Conservation (phyloP, 1,139 yeast species). For the Yueomyces sp. region DNA sequence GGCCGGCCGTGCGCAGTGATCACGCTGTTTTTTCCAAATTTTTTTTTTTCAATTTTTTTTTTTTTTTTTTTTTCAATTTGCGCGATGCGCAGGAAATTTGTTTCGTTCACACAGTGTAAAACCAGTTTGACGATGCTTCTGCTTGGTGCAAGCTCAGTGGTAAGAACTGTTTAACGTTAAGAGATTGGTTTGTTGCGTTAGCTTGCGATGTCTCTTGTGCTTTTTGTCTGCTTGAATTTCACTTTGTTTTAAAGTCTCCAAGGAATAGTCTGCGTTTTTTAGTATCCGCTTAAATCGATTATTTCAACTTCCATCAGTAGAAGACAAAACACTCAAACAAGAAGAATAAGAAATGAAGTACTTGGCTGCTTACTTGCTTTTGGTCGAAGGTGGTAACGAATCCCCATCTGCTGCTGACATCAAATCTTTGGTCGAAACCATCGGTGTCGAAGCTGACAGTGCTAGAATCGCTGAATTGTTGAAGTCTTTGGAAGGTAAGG, state of each 20-base stretch:
- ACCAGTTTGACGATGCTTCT: not conserved
- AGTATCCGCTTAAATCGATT: conserved; percentile 25
- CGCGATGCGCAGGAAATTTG: not conserved
- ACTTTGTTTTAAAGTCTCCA: conserved; percentile 13
- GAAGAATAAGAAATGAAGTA: conserved; percentile 57
- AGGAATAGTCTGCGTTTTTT: conserved; percentile 26
- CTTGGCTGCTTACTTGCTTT: conserved; percentile 85
- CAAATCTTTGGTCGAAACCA: conserved; percentile 79
- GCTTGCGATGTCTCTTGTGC: not conserved
- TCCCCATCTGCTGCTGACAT: conserved; percentile 90
- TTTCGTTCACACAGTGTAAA: not conserved
- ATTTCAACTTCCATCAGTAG: conserved; percentile 16
- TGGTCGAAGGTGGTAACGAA: conserved; percentile 75
- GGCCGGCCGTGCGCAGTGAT: not conserved
- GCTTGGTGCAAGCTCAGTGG: not conserved
- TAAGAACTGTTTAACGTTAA: not conserved
- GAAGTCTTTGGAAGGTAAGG: conserved; percentile 90
- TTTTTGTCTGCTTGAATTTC: not conserved
- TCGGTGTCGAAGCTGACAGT: conserved; percentile 92
- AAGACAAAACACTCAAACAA: conserved; percentile 6
- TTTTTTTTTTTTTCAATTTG: too few relatives aligned
- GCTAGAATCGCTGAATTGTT: conserved; percentile 75
- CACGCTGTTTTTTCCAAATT: not conserved
- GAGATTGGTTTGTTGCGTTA: too few relatives aligned
- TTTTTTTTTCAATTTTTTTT: too few relatives aligned